These are phyloP conservation scores for Rosa multiflora DNA, from an alignment of 306 rosid genomes.

Conservation along the genomic window DNA sequence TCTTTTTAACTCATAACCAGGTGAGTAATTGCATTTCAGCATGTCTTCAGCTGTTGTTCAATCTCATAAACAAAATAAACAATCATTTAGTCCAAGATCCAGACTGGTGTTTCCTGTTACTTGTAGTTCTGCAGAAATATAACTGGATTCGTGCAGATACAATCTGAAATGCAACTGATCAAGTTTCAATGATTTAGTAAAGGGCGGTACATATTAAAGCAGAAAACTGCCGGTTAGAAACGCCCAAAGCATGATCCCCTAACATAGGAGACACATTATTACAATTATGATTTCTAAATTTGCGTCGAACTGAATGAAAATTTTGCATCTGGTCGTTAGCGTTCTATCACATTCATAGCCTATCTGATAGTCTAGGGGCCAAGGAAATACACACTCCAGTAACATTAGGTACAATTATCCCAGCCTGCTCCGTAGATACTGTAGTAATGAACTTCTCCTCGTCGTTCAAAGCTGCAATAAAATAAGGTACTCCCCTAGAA, in stretches of 20 bases:
- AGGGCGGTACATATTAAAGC: too few relatives aligned
- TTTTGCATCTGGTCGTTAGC: neutral
- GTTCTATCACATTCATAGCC: neutral
- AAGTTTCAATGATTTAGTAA: neutral
- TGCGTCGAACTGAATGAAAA: neutral
- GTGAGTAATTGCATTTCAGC: neutral
- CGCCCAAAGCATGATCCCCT: too few relatives aligned
- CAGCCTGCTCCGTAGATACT: neutral
- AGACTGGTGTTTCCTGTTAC: neutral
- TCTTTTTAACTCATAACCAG: neutral
- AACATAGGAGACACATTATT: too few relatives aligned
- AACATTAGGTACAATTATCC: conserved; percentile 11
- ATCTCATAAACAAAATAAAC: neutral
- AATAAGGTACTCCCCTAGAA: neutral
- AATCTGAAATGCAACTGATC: neutral
- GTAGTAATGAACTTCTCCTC: neutral
- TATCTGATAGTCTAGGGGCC: neutral
- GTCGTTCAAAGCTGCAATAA: conserved; percentile 15
- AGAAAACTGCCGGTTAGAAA: too few relatives aligned
- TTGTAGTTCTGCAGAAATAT: too few relatives aligned
- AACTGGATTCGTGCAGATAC: neutral
- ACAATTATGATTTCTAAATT: neutral
- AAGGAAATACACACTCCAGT: neutral
- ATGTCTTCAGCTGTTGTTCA: neutral
- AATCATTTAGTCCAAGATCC: neutral